Evolutionary conservation across 2,329 filamentous ascomycete genomes (phyloP), one percentile per base, ranked within the genome.

Genomic region (Hymenotorrendiella dingleyae): DNA sequence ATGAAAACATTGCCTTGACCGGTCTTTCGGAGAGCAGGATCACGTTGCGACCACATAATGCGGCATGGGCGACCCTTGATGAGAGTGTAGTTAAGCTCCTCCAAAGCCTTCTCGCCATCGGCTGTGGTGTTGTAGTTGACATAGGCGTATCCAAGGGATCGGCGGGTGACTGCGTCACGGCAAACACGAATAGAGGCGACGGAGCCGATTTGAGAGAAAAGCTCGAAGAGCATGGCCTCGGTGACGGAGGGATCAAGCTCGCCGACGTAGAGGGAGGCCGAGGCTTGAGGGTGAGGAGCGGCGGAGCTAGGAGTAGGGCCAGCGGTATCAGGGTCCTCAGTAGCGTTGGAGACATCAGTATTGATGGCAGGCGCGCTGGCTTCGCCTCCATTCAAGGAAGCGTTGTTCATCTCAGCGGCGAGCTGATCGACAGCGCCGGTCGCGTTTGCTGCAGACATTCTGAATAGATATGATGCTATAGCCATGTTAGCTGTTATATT

Each of bases 11-110:
- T 98, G 67, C 93, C 93, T 73, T 96, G 89, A 56, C 93, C 93
- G 58, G 89, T 98, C 84, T 98, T 98, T 75, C 93, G 93, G 61
- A 98, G 83, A 66, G 91, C 91, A 55, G 93, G 93, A 70, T 98
- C 93, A 68, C 93, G 93, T 80, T 98, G 93, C 54, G 93, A 98
- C 93, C 93, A 98, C 93, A 98, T 98, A 74, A 98, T 98, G 64
- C 93, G 91, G 85, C 93, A 98, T 48, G 93, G 91, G 65, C 86
- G 89, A 61, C 90, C 90, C 80, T 97, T 97, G 76, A 98, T 97
- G 61, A 96, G 76, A 53, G 93, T 98, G 78, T 98, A 98, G 82
- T 98, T 98, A 60, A 98, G 80, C 73, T 98, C 93, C 73, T 98
- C 93, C 49, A 98, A 83, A 61, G 93, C 93, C 72, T 94, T 94